A percentile compares a stretch with the other conserved stretches of the same genome.
phyloP scores from a whole-genome alignment of 2,329 filamentous ascomycete species.

The Balansia obtecta region DNA sequence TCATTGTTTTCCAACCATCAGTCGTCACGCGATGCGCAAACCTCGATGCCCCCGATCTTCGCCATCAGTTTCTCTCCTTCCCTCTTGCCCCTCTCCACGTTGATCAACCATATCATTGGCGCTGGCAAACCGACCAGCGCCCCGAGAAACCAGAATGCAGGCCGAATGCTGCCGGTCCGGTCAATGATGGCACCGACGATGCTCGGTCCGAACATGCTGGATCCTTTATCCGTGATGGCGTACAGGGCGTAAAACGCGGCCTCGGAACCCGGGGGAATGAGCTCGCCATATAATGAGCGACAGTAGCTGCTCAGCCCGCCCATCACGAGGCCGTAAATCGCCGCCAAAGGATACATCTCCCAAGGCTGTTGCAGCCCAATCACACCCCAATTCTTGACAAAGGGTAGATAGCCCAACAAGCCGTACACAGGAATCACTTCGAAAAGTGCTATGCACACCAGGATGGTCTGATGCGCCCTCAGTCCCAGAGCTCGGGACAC shows the following conservation, averaged over 20 bases:
- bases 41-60: constrained; percentile 41
- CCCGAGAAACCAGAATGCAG: constrained; percentile 86
- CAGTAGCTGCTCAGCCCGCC: constrained; percentile 91
- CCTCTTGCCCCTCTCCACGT: constrained; percentile 66
- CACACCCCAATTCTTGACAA: constrained; percentile 60
- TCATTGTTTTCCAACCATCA: constrained; percentile 12
- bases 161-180: constrained; percentile 63
- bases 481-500: constrained; percentile 60
- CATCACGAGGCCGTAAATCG: constrained; percentile 84
- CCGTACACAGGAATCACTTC: constrained; percentile 90
- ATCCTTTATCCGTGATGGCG: constrained; percentile 95
- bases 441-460: constrained; percentile 83
- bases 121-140: constrained; percentile 73
- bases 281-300: constrained; percentile 79
- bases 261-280: constrained; percentile 89
- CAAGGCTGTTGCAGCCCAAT: constrained; percentile 84
- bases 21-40: constrained; percentile 9
- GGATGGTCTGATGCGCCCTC: constrained; percentile 73
- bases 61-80: constrained; percentile 55
- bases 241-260: constrained; percentile 95
- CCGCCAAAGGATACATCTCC: constrained; percentile 92
- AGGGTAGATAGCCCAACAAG: constrained; percentile 73
- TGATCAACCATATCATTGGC: constrained; percentile 71
- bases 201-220: constrained; percentile 82
- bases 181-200: constrained; percentile 93